These are phyloP conservation scores for Trichoderma sp. DNA, from an alignment of 2,329 filamentous ascomycete genomes.

Conservation along the genomic window DNA sequence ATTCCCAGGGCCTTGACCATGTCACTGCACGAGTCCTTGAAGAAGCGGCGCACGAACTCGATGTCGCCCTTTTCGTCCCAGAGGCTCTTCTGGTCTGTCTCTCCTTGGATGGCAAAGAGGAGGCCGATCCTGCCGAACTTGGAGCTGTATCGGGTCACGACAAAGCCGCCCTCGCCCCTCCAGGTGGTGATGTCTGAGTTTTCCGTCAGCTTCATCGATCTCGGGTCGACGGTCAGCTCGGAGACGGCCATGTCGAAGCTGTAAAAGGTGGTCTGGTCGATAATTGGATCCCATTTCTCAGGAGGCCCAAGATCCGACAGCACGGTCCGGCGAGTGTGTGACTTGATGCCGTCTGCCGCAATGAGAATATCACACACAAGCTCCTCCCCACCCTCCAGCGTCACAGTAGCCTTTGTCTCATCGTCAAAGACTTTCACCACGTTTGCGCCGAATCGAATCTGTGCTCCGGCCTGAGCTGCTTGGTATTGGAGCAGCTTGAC, in stretches of 20 bases:
- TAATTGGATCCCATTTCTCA: conserved; percentile 21
- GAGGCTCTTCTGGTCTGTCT: conserved; percentile 27
- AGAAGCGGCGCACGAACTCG: conserved; percentile 24
- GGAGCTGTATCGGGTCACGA: conserved; percentile 26
- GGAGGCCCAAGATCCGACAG: conserved; percentile 17
- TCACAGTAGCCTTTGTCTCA: background rate
- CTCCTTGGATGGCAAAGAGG: conserved; percentile 25
- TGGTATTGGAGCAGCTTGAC: conserved; percentile 19
- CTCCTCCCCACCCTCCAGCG: conserved; percentile 1
- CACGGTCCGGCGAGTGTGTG: conserved; percentile 8
- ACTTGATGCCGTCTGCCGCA: conserved; percentile 23
- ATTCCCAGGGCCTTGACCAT: conserved; percentile 21
- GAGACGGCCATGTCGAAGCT: conserved; percentile 20
- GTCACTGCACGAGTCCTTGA: conserved; percentile 23
- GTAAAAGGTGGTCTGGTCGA: conserved; percentile 27
- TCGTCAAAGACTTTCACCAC: background rate
- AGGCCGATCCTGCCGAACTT: conserved; percentile 20
- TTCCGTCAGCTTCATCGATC: conserved; percentile 23
- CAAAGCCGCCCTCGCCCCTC: conserved; percentile 25
- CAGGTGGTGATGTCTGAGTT: conserved; percentile 27
- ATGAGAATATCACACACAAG: background rate
- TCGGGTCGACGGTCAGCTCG: conserved; percentile 4
- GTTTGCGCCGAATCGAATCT: background rate
- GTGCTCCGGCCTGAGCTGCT: conserved; percentile 13
- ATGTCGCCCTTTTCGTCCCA: conserved; percentile 31